phyloP scores from a whole-genome alignment of 1,139 yeast species.

The Nakaseomyces nivariensis region DNA sequence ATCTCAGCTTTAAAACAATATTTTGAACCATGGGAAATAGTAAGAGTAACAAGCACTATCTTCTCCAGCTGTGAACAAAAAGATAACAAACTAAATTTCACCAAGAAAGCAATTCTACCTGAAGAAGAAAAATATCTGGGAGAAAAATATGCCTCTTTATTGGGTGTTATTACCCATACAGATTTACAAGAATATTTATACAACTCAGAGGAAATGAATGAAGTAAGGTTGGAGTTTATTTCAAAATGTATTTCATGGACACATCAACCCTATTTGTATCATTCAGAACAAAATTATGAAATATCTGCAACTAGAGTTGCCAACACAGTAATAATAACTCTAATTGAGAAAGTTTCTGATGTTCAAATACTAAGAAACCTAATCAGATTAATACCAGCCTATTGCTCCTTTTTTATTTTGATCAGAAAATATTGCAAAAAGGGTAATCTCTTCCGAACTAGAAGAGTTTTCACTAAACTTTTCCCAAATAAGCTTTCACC shows the following conservation, averaged over 20 bases:
- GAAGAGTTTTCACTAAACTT: slow-evolving; percentile 52
- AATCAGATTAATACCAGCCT: slow-evolving; percentile 42
- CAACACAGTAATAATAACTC: slow-evolving; percentile 40
- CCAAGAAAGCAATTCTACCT: slow-evolving; percentile 7
- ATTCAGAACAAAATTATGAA: slow-evolving; percentile 39
- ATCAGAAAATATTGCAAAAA: slow-evolving; percentile 46
- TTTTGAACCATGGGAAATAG: slow-evolving; percentile 1
- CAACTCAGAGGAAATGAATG: slow-evolving; percentile 7
- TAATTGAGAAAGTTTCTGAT: slow-evolving; percentile 15
- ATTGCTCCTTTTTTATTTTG: slow-evolving; percentile 43
- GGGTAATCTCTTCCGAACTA: slow-evolving; percentile 44
- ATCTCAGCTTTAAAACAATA: slow-evolving; percentile 1
- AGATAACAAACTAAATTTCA: slow-evolving; percentile 10
- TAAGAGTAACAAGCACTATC: neutral
- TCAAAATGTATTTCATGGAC: slow-evolving; percentile 44
- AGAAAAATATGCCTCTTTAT: slow-evolving; percentile 16
- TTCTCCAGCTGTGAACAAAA: slow-evolving; percentile 14
- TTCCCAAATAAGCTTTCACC: slow-evolving; percentile 68
- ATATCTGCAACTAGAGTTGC: slow-evolving; percentile 39
- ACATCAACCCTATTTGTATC: slow-evolving; percentile 46
- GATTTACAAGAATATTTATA: slow-evolving; percentile 10
- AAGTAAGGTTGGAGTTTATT: slow-evolving; percentile 13
- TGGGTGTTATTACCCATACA: slow-evolving; percentile 13
- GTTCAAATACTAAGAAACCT: slow-evolving; percentile 37
- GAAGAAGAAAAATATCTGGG: slow-evolving; percentile 17